Evolutionary conservation across 352 stramenopile genomes (phyloP).

Genomic region (Phytophthora nicotianae): DNA sequence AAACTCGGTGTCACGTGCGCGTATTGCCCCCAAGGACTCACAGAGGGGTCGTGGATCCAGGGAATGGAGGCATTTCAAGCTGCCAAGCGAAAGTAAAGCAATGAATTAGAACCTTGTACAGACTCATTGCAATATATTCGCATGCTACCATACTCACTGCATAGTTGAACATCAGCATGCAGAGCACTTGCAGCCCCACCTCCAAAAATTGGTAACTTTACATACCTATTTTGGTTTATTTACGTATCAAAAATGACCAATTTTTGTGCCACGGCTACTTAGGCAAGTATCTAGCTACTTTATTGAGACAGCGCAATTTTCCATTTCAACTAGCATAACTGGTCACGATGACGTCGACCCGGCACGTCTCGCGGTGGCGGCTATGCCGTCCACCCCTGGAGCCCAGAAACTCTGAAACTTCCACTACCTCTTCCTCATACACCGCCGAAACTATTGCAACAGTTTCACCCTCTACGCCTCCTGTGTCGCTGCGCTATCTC

Average conservation of each 20-base stretch:
- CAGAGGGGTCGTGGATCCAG: slow-evolving; percentile 61
- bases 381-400: slow-evolving; percentile 14
- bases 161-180: too few relatives aligned
- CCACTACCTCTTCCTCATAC: slow-evolving; percentile 2
- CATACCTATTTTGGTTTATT: too few relatives aligned
- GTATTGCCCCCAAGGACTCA: slow-evolving; percentile 84
- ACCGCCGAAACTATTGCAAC: neutral
- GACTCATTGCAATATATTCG: slow-evolving; percentile 1
- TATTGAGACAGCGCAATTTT: too few relatives aligned
- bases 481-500: slow-evolving; percentile 77
- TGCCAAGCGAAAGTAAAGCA: slow-evolving; percentile 39
- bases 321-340: slow-evolving; percentile 1
- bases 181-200: too few relatives aligned
- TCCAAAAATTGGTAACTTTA: too few relatives aligned
- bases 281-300: too few relatives aligned
- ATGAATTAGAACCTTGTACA: neutral
- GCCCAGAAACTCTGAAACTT: slow-evolving; percentile 12
- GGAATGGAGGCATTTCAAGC: slow-evolving; percentile 75
- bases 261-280: too few relatives aligned
- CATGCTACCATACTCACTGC: too few relatives aligned
- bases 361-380: slow-evolving; percentile 45
- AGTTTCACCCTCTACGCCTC: slow-evolving; percentile 16
- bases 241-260: too few relatives aligned
- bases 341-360: slow-evolving; percentile 14
- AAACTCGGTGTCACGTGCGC: slow-evolving; percentile 74